Percentiles rank a stretch among this genome's conserved stretches.
Evolutionary conservation across 1,284 basidiomycete genomes (phyloP).

Genomic region (Neotropicomus parvogracilis): DNA sequence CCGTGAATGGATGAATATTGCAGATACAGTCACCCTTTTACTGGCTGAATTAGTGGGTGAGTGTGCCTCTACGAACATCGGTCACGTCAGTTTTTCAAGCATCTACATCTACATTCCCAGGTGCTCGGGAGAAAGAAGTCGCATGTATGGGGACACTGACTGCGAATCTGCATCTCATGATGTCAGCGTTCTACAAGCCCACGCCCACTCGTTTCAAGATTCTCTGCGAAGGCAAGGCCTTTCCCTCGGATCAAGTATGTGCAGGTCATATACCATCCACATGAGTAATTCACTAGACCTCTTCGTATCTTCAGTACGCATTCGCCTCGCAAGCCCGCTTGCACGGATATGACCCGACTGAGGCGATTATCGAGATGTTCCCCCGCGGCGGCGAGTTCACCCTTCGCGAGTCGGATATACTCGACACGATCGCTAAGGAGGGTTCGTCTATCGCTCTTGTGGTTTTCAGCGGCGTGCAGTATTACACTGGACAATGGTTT

Average conservation of each 20-base stretch:
- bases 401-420: slow-evolving; percentile 89
- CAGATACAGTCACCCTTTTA: slow-evolving; percentile 69
- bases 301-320: slow-evolving; percentile 68
- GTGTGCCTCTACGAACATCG: slow-evolving; percentile 25
- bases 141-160: slow-evolving; percentile 94
- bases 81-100: slow-evolving; percentile 9
- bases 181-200: slow-evolving; percentile 92
- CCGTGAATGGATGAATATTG: slow-evolving; percentile 82
- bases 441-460: slow-evolving; percentile 81
- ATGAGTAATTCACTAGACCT: slow-evolving; percentile 13
- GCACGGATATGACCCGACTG: slow-evolving; percentile 75
- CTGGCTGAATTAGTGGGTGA: slow-evolving; percentile 82
- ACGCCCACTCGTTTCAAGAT: slow-evolving; percentile 86
- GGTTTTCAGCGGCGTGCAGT: slow-evolving; percentile 89
- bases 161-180: slow-evolving; percentile 91
- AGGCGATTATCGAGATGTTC: slow-evolving; percentile 74
- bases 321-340: slow-evolving; percentile 83
- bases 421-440: slow-evolving; percentile 70
- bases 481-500: slow-evolving; percentile 97
- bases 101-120: slow-evolving; percentile 39
- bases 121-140: slow-evolving; percentile 85
- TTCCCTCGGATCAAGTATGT: slow-evolving; percentile 91
- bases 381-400: slow-evolving; percentile 83
- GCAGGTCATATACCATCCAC: slow-evolving; percentile 1
- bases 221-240: slow-evolving; percentile 90